Percentiles rank a stretch among this genome's conserved stretches.
phyloP scores from a whole-genome alignment of 441 rosid genomes.

The Populus tomentosa region DNA sequence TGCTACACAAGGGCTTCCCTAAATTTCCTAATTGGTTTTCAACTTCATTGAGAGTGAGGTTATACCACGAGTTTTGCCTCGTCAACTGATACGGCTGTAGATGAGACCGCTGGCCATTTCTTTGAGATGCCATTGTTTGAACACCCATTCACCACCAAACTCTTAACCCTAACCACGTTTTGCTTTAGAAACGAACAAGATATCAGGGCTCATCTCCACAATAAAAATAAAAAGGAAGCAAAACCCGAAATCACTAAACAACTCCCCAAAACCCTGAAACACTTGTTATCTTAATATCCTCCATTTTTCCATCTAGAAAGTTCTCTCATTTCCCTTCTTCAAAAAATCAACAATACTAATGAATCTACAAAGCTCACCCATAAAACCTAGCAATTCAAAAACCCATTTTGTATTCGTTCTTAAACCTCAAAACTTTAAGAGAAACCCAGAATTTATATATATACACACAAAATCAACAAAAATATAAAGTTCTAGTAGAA shows the following conservation, averaged over 20 bases:
- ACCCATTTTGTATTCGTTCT: neutral
- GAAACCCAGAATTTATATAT: neutral
- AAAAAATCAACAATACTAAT: neutral
- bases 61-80: constrained; percentile 53
- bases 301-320: neutral
- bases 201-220: neutral
- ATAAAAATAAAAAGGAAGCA: neutral
- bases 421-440: neutral
- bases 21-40: constrained; percentile 60
- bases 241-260: constrained; percentile 9
- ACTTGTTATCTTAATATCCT: neutral
- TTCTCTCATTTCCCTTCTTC: neutral
- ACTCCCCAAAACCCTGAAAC: neutral
- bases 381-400: neutral
- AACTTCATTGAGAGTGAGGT: constrained; percentile 62
- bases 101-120: constrained; percentile 33
- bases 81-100: constrained; percentile 32
- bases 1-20: constrained; percentile 65
- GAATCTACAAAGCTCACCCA: neutral
- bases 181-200: neutral
- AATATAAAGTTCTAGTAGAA: neutral
- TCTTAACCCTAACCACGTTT: constrained; percentile 17
- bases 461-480: neutral
- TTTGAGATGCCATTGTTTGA: constrained; percentile 49
- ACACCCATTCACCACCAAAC: constrained; percentile 42